Evolutionary conservation across 2,329 filamentous ascomycete species (phyloP), one percentile per base, ranked within the genome.

Genomic region (Penicillium sp.): DNA sequence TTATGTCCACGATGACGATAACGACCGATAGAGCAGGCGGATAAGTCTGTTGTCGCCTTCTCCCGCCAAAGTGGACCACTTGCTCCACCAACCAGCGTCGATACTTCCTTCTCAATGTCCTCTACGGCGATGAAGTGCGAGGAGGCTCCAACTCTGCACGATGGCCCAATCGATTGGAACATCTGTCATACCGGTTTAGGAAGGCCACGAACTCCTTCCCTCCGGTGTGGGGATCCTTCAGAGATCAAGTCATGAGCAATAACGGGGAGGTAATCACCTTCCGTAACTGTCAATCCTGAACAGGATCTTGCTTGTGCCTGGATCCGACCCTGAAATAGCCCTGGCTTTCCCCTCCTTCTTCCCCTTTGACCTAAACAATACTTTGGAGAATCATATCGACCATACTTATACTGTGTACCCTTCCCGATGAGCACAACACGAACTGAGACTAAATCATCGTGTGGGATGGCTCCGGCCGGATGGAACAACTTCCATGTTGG

Each of bases 401-500:
- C 18, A 5, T 9, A 5, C 18, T 22, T 5, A 32, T 15, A 15
- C 12, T 44, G 30, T 41, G 38, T 18, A 12, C 32, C 27, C 27
- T 32, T 13, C 29, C 15, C 18, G 33, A 52, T 44, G 47, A 52
- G 12, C 42, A 40, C 40, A 3, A 47, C 42, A 28, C 23, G 42
- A 34, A 45, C 38, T 23, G 36, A 36, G 4, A 26, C 39, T 17
- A 37, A 45, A 35, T 31, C 44, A 10, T 30, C 35, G 28, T 35
- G 29, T 35, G n/a, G 32, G 33, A 50, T 50, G 41, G 28, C 44
- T 36, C 26, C 49, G 6, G 37, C 42, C 6, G 28, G 25, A 26
- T 59, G 48, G 50, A 58, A 47, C 23, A 55, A 56, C 28, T 54
- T 59, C 40, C 59, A 63, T 30, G 53, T 64, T 13, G 56, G 60